A percentile compares a stretch with the other conserved stretches of the same genome.
These are phyloP conservation scores for Penicillium sp. DNA, from an alignment of 2,329 filamentous ascomycete species.

Conservation along the genomic window DNA sequence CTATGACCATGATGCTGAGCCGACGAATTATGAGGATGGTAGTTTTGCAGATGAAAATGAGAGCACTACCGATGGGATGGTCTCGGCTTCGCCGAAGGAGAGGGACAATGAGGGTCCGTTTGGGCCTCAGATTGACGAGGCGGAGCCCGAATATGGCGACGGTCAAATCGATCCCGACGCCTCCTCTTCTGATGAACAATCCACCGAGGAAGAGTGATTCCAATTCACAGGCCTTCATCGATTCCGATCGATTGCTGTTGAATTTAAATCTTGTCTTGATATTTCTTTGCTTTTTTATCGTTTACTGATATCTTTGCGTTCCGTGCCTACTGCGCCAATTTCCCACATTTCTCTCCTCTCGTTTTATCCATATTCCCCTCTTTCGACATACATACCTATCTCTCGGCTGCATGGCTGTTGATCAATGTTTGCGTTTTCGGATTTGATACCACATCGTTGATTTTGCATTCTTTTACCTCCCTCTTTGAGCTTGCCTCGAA, in stretches of 20 bases:
- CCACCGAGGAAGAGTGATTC: constrained; percentile 11
- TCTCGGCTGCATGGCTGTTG: constrained; percentile 19
- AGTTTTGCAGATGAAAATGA: constrained; percentile 50
- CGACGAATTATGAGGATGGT: constrained; percentile 46
- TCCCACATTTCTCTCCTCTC: constrained; percentile 3
- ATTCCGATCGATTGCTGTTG: constrained; percentile 3
- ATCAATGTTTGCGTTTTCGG: constrained; percentile 23
- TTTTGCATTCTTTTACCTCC: constrained; percentile 7
- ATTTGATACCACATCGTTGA: constrained; percentile 29
- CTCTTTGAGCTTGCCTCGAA: neutral
- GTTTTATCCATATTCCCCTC: constrained; percentile 10
- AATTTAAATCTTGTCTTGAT: constrained; percentile 3
- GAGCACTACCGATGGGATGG: constrained; percentile 46
- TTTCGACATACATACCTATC: constrained; percentile 18
- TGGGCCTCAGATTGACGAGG: constrained; percentile 29
- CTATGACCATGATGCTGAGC: constrained; percentile 62
- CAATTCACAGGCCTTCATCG: neutral
- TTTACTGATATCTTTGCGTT: neutral
- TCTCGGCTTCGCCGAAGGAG: constrained; percentile 36
- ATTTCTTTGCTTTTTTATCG: constrained; percentile 4
- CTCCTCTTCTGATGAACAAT: constrained; percentile 7
- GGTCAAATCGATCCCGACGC: neutral
- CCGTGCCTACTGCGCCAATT: neutral
- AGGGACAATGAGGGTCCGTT: constrained; percentile 32
- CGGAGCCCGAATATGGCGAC: constrained; percentile 3